phyloP scores from a whole-genome alignment of 2,329 filamentous ascomycete genomes.

The Botrytis medusae region DNA sequence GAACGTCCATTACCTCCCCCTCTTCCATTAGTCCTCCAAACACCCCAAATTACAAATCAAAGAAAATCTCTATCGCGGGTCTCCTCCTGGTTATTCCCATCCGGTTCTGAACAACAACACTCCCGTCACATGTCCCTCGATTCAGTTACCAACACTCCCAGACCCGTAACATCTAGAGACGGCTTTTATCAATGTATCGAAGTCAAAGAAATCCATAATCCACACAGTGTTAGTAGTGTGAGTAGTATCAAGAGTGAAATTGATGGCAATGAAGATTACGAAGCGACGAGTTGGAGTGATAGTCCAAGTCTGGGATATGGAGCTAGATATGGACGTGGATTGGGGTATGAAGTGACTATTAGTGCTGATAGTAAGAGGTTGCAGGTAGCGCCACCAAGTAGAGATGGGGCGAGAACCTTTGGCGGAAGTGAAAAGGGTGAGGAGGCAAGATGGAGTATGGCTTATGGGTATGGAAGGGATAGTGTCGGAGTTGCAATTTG shows the following conservation, averaged over 20 bases:
- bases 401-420: constrained; percentile 3
- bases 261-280: constrained; percentile 15
- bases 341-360: not conserved
- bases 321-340: not conserved
- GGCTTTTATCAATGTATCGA: constrained; percentile 60
- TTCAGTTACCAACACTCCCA: constrained; percentile 56
- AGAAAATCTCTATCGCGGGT: constrained; percentile 66
- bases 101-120: constrained; percentile 29
- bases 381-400: not conserved
- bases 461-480: constrained; percentile 34
- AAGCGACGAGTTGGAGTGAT: constrained; percentile 20
- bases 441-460: constrained; percentile 36
- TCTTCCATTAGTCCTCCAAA: constrained; percentile 56
- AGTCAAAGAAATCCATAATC: constrained; percentile 6
- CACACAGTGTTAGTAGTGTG: not conserved
- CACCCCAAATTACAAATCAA: constrained; percentile 54
- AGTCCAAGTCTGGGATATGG: constrained; percentile 12
- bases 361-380: constrained; percentile 12
- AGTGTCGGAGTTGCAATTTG: constrained; percentile 52
- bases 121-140: constrained; percentile 47
- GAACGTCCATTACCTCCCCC: constrained; percentile 46
- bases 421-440: constrained; percentile 43
- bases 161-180: constrained; percentile 51
- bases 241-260: constrained; percentile 10
- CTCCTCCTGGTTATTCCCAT: constrained; percentile 57